A percentile compares a stretch with the other conserved stretches of the same genome.
Conservation (phyloP, 164 flowering plant genomes). For the Tetracentron sinense region DNA sequence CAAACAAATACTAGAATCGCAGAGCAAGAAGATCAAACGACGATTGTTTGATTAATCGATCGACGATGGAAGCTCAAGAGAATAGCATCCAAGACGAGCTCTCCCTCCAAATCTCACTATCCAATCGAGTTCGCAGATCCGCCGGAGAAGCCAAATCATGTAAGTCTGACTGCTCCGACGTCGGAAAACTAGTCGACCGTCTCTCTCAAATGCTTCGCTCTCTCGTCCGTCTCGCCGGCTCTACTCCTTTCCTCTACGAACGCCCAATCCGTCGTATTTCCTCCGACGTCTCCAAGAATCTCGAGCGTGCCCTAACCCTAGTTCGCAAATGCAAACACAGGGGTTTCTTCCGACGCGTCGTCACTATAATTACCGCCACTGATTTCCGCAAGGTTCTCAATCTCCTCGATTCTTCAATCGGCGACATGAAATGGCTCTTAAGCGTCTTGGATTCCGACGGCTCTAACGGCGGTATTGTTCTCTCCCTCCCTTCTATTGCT, state of each 20-base stretch:
- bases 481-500: slow-evolving; percentile 71
- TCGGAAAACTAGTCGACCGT: slow-evolving; percentile 43
- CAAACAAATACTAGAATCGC: too few species aligned
- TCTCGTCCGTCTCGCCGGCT: slow-evolving; percentile 33
- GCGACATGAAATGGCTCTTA: slow-evolving; percentile 68
- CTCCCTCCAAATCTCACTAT: slow-evolving; percentile 32
- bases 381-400: slow-evolving; percentile 56
- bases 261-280: slow-evolving; percentile 69
- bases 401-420: slow-evolving; percentile 57
- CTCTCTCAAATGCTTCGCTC: slow-evolving; percentile 57
- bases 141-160: slow-evolving; percentile 49
- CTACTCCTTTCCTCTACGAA: slow-evolving; percentile 43
- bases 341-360: slow-evolving; percentile 50
- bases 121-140: slow-evolving; percentile 39
- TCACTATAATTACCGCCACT: slow-evolving; percentile 50
- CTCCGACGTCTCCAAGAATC: slow-evolving; percentile 46
- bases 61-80: slow-evolving; percentile 19
- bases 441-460: slow-evolving; percentile 35
- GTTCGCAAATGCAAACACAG: slow-evolving; percentile 51
- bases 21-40: background rate
- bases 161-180: slow-evolving; percentile 53
- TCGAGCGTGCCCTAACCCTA: slow-evolving; percentile 55
- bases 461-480: slow-evolving; percentile 20
- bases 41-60: background rate
- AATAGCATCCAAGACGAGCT: slow-evolving; percentile 44